These are phyloP conservation scores for Plantago elongata DNA, from an alignment of 257 asterid genomes.

Conservation along the genomic window DNA sequence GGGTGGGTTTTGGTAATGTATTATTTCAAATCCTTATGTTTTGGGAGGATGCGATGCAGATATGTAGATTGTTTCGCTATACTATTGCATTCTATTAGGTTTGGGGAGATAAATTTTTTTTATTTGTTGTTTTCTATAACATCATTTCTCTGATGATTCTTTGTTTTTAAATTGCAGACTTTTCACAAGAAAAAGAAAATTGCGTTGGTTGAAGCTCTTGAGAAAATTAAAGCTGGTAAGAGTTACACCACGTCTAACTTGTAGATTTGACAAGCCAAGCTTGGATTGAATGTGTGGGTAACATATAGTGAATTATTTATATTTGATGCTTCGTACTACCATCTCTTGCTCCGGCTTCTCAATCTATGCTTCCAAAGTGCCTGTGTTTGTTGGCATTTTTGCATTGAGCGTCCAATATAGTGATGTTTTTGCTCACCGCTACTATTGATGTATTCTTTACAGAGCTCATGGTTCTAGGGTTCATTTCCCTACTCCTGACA, in stretches of 20 bases:
- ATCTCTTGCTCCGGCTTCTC: neutral
- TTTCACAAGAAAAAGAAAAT: constrained; percentile 44
- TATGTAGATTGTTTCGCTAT: no score
- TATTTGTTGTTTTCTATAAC: neutral
- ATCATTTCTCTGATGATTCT: neutral
- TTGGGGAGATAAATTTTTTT: neutral
- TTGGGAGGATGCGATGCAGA: no score
- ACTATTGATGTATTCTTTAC: constrained; percentile 11
- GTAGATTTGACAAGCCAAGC: no score
- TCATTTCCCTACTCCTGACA: constrained; percentile 40
- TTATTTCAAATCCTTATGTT: no score
- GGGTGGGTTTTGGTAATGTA: neutral
- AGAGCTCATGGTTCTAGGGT: constrained; percentile 55
- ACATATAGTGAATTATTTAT: neutral
- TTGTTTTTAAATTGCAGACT: constrained; percentile 29
- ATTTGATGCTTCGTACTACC: neutral
- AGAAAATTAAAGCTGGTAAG: constrained; percentile 70
- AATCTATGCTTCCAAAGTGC: neutral
- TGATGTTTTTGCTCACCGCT: no score
- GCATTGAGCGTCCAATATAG: neutral
- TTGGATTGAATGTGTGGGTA: no score
- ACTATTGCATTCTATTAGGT: no score
- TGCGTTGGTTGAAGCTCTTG: constrained; percentile 65
- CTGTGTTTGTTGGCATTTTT: neutral
- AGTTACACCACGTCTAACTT: neutral